A percentile compares a stretch with the other conserved stretches of the same genome.
Evolutionary conservation across 495 filamentous ascomycete genomes (phyloP).

Genomic region (Hypoxylon fragiforme): DNA sequence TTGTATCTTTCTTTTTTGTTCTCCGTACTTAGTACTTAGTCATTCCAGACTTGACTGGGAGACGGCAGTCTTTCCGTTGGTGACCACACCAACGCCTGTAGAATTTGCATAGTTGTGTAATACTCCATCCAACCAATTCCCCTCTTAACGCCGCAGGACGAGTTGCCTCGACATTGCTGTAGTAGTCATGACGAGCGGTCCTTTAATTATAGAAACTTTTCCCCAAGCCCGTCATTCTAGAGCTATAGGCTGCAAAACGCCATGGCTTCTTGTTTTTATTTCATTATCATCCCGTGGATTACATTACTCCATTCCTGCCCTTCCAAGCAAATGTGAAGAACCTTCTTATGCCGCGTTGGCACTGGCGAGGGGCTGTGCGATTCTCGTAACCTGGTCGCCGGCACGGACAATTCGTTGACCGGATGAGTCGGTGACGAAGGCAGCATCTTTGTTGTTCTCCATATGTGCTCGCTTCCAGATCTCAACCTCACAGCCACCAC

Average conservation of each 20-base stretch:
- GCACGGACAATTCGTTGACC: slow-evolving; percentile 88
- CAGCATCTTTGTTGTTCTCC: slow-evolving; percentile 86
- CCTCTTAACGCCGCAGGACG: slow-evolving; percentile 29
- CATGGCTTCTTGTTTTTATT: neutral
- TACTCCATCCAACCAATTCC: slow-evolving; percentile 6
- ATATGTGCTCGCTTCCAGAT: slow-evolving; percentile 96
- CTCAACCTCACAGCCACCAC: slow-evolving; percentile 95
- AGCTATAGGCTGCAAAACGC: neutral
- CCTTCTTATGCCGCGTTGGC: slow-evolving; percentile 69
- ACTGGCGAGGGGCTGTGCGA: slow-evolving; percentile 68
- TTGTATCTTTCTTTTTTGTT: neutral
- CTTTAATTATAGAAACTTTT: slow-evolving; percentile 20
- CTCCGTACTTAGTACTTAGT: slow-evolving; percentile 11
- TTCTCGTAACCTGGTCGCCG: slow-evolving; percentile 86
- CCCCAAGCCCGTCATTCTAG: neutral
- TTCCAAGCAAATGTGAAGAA: neutral
- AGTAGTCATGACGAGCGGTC: slow-evolving; percentile 14
- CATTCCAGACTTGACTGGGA: too few relatives aligned
- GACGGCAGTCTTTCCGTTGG: too few relatives aligned
- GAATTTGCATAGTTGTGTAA: slow-evolving; percentile 8
- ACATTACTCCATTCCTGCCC: neutral
- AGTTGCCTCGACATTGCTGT: slow-evolving; percentile 32
- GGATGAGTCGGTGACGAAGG: slow-evolving; percentile 75
- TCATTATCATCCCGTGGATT: slow-evolving; percentile 17
- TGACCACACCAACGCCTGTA: slow-evolving; percentile 22